These are phyloP conservation scores for Diaporthe destruens DNA, from an alignment of 2,329 filamentous ascomycete genomes.

Conservation along the genomic window DNA sequence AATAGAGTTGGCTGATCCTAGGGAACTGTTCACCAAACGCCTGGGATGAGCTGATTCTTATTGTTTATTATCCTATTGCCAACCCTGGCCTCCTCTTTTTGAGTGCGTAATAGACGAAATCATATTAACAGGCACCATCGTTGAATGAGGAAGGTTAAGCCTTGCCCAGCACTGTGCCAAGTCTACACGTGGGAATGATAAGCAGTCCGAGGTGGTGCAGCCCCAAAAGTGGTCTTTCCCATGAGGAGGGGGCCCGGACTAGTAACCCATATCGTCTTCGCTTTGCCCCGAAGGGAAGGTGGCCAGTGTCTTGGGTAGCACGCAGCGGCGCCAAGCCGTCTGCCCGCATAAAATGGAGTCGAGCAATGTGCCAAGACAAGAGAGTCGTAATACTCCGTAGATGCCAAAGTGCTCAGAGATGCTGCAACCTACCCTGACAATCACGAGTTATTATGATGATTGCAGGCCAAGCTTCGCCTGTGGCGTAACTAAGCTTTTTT, in stretches of 20 bases:
- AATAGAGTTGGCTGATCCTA: not conserved
- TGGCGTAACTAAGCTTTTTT: slow-evolving; percentile 9
- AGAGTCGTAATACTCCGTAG: not conserved
- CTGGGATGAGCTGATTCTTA: not conserved
- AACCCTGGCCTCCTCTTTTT: not conserved
- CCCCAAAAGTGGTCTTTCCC: not conserved
- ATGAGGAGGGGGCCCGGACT: slow-evolving; percentile 2
- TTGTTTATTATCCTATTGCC: not conserved
- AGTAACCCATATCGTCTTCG: slow-evolving; percentile 11
- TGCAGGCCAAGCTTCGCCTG: slow-evolving; percentile 18
- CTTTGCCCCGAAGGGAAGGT: slow-evolving; percentile 16
- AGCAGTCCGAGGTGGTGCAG: not conserved
- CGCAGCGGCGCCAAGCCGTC: slow-evolving; percentile 8
- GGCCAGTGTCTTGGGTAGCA: slow-evolving; percentile 18
- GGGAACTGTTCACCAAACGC: too few species aligned
- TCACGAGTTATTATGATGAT: not conserved
- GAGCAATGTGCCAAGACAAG: slow-evolving; percentile 23
- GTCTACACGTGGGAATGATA: slow-evolving; percentile 22
- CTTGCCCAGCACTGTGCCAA: slow-evolving; percentile 24
- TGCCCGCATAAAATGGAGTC: not conserved
- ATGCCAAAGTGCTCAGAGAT: not conserved
- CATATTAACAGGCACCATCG: slow-evolving; percentile 11
- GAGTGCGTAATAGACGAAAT: slow-evolving; percentile 11
- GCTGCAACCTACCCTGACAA: slow-evolving; percentile 23
- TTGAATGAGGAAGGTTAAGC: slow-evolving; percentile 33